Conservation (phyloP, 75 land plant genomes). For the Selaginella moellendorffii region DNA sequence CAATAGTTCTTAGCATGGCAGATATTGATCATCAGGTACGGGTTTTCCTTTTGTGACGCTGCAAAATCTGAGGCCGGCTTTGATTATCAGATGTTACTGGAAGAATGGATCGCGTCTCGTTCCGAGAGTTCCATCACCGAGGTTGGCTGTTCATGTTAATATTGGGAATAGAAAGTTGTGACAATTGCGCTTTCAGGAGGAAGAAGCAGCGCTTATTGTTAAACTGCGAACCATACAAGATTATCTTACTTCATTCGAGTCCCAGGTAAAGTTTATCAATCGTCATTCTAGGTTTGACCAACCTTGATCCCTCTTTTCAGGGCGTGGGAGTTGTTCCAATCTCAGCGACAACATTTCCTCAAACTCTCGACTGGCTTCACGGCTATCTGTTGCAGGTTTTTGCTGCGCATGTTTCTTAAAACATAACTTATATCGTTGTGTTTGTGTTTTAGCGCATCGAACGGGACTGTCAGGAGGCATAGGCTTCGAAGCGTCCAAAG, state of each 20-base stretch:
- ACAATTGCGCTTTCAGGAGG: constrained; percentile 21
- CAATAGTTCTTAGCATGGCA: constrained; percentile 83
- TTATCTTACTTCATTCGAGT: constrained; percentile 71
- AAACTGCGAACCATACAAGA: constrained; percentile 64
- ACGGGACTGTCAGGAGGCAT: not conserved
- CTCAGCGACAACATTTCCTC: constrained; percentile 92
- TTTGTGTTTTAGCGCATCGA: not conserved
- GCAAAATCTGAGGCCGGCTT: not conserved
- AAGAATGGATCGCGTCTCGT: constrained; percentile 79
- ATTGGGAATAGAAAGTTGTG: not conserved
- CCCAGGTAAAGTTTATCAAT: constrained; percentile 40
- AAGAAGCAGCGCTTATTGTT: constrained; percentile 45
- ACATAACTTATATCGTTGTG: not conserved
- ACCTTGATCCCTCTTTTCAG: constrained; percentile 18
- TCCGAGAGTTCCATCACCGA: not conserved
- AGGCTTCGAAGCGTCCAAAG: too few species aligned
- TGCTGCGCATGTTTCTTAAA: not conserved
- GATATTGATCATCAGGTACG: constrained; percentile 98
- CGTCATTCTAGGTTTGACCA: not conserved
- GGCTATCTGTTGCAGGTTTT: constrained; percentile 76
- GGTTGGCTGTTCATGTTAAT: not conserved
- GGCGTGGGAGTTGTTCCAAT: constrained; percentile 65
- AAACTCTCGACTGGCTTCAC: constrained; percentile 87
- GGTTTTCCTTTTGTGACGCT: not conserved
- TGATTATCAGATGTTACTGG: constrained; percentile 53